These are phyloP conservation scores for Stagonosporopsis rhizophila DNA, from an alignment of 2,329 filamentous ascomycete species.

Conservation along the genomic window DNA sequence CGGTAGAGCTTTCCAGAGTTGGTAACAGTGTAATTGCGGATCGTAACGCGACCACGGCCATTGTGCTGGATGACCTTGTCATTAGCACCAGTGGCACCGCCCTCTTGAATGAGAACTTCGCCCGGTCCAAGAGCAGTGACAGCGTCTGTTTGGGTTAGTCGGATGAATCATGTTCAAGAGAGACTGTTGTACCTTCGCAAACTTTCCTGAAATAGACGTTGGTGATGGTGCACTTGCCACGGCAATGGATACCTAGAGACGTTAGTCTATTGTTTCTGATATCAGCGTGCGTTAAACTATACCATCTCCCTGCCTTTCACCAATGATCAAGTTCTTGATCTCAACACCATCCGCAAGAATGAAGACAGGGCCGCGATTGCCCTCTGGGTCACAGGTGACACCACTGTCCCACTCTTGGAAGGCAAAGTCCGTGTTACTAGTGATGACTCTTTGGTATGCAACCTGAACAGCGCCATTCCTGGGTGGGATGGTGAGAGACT, in stretches of 20 bases:
- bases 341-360: slow-evolving; percentile 55
- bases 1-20: too few relatives aligned
- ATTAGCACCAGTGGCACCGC: too few relatives aligned
- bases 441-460: not conserved
- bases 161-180: not conserved
- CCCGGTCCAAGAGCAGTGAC: not conserved
- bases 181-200: not conserved
- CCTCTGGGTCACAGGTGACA: not conserved
- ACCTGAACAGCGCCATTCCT: not conserved
- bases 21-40: too few relatives aligned
- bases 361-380: slow-evolving; percentile 49
- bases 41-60: too few relatives aligned
- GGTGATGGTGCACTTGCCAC: not conserved
- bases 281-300: slow-evolving; percentile 2
- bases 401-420: slow-evolving; percentile 8
- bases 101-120: too few relatives aligned
- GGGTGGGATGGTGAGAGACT: slow-evolving; percentile 5
- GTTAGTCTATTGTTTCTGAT: not conserved
- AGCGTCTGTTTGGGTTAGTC: not conserved
- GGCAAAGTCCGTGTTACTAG: not conserved
- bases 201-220: not conserved
- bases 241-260: not conserved
- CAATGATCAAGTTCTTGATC: slow-evolving; percentile 59
- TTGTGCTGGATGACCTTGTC: too few relatives aligned
- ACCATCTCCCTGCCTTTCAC: slow-evolving; percentile 55